These are phyloP conservation scores for Coemansia sp. DNA, from an alignment of 192 early-diverging fungal genomes.

Conservation along the genomic window DNA sequence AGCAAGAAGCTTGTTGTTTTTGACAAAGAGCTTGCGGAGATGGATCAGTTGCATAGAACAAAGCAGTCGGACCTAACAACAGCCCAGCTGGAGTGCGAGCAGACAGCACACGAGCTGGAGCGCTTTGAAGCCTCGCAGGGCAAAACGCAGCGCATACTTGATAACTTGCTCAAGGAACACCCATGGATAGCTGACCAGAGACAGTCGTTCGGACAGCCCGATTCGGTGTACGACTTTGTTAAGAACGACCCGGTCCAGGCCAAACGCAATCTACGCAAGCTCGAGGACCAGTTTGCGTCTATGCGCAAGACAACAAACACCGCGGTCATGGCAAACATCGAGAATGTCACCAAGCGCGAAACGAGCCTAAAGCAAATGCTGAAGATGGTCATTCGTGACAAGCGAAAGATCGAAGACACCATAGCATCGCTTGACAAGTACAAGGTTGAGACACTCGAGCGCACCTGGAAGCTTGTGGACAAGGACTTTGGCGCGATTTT, in stretches of 20 bases:
- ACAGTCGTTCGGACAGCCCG: slow-evolving; percentile 82
- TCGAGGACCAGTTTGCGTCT: slow-evolving; percentile 73
- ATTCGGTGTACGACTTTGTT: slow-evolving; percentile 82
- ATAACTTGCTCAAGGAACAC: slow-evolving; percentile 57
- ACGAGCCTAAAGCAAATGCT: slow-evolving; percentile 79
- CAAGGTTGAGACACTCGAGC: slow-evolving; percentile 84
- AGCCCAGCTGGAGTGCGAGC: slow-evolving; percentile 74
- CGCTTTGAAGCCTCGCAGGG: slow-evolving; percentile 63
- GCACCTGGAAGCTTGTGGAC: slow-evolving; percentile 91
- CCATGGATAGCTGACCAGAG: slow-evolving; percentile 91
- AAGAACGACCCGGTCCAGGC: slow-evolving; percentile 71
- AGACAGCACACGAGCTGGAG: slow-evolving; percentile 76
- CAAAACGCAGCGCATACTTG: slow-evolving; percentile 47
- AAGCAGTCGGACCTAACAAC: slow-evolving; percentile 70
- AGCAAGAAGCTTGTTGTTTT: slow-evolving; percentile 65
- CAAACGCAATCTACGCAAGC: slow-evolving; percentile 70
- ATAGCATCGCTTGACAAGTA: slow-evolving; percentile 84
- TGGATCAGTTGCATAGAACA: slow-evolving; percentile 64
- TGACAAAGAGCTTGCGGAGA: slow-evolving; percentile 75
- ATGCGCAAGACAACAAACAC: slow-evolving; percentile 86
- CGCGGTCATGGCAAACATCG: slow-evolving; percentile 94
- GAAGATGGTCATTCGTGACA: slow-evolving; percentile 85
- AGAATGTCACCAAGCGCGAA: slow-evolving; percentile 91
- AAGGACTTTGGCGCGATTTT: slow-evolving; percentile 97
- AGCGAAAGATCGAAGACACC: slow-evolving; percentile 94